phyloP scores from a whole-genome alignment of 257 asterid genomes.

The Cynanchum wilfordii region DNA sequence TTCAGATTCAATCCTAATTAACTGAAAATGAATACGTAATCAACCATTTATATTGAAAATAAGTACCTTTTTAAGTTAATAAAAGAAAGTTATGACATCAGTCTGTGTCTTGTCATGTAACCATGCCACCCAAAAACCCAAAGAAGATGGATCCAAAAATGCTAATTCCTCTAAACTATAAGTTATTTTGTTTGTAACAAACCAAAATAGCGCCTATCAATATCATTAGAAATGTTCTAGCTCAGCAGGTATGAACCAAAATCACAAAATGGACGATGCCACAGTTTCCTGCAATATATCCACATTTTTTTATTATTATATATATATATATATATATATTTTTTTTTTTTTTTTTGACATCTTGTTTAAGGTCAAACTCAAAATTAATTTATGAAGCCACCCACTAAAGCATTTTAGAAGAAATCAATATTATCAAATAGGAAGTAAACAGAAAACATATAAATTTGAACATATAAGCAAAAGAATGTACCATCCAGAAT shows the following conservation, averaged over 20 bases:
- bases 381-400: neutral
- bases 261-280: neutral
- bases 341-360: neutral
- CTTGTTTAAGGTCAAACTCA: neutral
- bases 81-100: neutral
- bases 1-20: neutral
- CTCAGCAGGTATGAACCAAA: neutral
- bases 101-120: neutral
- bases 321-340: too few species aligned
- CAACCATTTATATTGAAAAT: neutral
- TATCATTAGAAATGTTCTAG: neutral
- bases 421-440: neutral
- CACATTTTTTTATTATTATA: too few species aligned
- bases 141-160: too few species aligned
- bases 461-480: constrained; percentile 4
- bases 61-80: neutral
- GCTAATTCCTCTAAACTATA: neutral
- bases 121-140: neutral
- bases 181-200: neutral
- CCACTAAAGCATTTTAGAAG: neutral
- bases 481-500: constrained; percentile 42
- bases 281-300: neutral
- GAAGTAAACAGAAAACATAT: neutral
- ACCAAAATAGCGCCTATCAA: neutral
- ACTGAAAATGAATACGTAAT: neutral